Evolutionary conservation across 208 protist species (phyloP).

Genomic region (Wallacemonas sp.): DNA sequence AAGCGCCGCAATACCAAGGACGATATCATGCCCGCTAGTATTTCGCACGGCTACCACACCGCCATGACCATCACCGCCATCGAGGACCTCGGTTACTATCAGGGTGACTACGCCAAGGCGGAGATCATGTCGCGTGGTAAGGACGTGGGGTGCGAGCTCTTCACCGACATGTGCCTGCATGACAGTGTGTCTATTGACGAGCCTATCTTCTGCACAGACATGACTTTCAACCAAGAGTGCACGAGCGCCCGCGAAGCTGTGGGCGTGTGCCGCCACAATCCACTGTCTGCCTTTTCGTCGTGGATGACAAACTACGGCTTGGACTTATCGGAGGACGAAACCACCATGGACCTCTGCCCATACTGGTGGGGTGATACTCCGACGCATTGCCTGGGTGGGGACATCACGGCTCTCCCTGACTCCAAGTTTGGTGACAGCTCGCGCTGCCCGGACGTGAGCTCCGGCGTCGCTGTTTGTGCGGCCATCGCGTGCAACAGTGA

Average conservation of each 20-base stretch:
- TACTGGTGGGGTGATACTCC: constrained; percentile 20
- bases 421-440: constrained; percentile 18
- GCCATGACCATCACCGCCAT: constrained; percentile 82
- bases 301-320: constrained; percentile 43
- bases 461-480: constrained; percentile 18
- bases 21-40: constrained; percentile 76
- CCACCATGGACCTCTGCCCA: constrained; percentile 54
- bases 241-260: constrained; percentile 27
- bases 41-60: constrained; percentile 41
- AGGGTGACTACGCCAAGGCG: constrained; percentile 52
- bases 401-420: constrained; percentile 7
- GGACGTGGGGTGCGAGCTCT: constrained; percentile 54
- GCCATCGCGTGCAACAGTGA: constrained; percentile 19
- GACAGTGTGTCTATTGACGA: constrained; percentile 33
- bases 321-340: constrained; percentile 23
- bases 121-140: constrained; percentile 79
- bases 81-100: constrained; percentile 81
- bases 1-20: constrained; percentile 76
- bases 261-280: constrained; percentile 32
- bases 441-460: constrained; percentile 10
- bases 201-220: constrained; percentile 52
- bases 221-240: constrained; percentile 3
- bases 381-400: constrained; percentile 20
- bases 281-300: not conserved
- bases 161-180: constrained; percentile 40